A percentile compares a stretch with the other conserved stretches of the same genome.
Conservation (phyloP, 164 flowering plant species). For the Umbilicus rupestris region DNA sequence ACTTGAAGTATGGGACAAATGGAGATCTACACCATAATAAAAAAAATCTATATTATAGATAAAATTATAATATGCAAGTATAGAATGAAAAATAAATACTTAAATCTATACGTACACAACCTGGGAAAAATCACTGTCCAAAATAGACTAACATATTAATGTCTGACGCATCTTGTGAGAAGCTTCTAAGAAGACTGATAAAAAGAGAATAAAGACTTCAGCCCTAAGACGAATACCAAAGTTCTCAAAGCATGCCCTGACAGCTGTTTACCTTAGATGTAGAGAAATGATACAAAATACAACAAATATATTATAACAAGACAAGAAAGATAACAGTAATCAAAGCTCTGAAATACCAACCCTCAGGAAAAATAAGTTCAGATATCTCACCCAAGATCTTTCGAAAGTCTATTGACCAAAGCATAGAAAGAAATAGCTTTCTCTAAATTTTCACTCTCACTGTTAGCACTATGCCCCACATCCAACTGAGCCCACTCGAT, state of each 20-base stretch:
- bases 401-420: conserved; percentile 66
- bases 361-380: neutral
- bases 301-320: neutral
- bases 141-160: too few species aligned
- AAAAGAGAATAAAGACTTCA: too few species aligned
- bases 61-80: neutral
- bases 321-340: neutral
- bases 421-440: conserved; percentile 64
- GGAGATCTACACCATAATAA: conserved; percentile 47
- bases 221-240: too few species aligned
- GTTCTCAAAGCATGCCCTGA: too few species aligned
- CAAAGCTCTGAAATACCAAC: neutral
- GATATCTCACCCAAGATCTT: conserved; percentile 57
- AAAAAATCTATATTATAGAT: neutral
- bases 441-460: conserved; percentile 21
- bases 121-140: too few species aligned
- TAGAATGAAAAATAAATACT: neutral
- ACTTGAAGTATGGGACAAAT: conserved; percentile 88
- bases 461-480: conserved; percentile 21
- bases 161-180: too few species aligned
- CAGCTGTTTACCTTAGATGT: too few species aligned
- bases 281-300: neutral
- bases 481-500: conserved; percentile 84
- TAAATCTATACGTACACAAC: neutral
- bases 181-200: too few species aligned